phyloP scores from a whole-genome alignment of 2,329 filamentous ascomycete genomes.

The Thelonectria blattea region DNA sequence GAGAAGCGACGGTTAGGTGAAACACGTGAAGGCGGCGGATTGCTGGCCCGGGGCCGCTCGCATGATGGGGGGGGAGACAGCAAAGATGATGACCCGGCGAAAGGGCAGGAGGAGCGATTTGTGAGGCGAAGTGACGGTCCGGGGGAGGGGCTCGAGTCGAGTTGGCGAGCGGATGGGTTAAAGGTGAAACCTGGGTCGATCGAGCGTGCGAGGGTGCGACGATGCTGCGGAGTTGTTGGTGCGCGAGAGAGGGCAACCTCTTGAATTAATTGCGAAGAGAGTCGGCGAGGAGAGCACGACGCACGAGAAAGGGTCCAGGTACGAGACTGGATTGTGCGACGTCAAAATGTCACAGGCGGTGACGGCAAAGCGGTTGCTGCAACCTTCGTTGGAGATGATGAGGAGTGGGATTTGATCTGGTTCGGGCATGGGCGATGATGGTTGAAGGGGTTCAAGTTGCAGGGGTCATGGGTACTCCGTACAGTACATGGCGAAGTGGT shows the following conservation, averaged over 20 bases:
- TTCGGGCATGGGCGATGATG: slow-evolving; percentile 7
- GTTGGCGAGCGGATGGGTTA: slow-evolving; percentile 22
- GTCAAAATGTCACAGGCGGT: slow-evolving; percentile 5
- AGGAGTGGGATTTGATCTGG: slow-evolving; percentile 14
- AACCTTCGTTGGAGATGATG: background rate
- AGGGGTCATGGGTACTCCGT: slow-evolving; percentile 9
- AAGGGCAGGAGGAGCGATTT: slow-evolving; percentile 7
- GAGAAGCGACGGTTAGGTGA: slow-evolving; percentile 30
- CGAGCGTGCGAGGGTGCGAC: slow-evolving; percentile 20
- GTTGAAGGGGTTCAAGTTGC: slow-evolving; percentile 2
- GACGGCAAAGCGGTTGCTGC: slow-evolving; percentile 9
- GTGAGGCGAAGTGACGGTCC: slow-evolving; percentile 15
- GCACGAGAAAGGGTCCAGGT: background rate
- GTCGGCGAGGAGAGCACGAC: background rate
- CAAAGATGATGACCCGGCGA: slow-evolving; percentile 8
- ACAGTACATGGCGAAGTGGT: background rate
- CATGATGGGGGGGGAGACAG: slow-evolving; percentile 42
- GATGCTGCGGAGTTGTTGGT: slow-evolving; percentile 17
- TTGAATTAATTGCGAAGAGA: slow-evolving; percentile 11
- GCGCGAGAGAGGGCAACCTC: background rate
- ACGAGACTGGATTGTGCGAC: background rate
- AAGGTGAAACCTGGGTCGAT: slow-evolving; percentile 31
- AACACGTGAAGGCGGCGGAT: slow-evolving; percentile 43
- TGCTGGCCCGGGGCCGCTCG: slow-evolving; percentile 48
- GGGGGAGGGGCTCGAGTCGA: slow-evolving; percentile 25